phyloP scores from a whole-genome alignment of 1,139 yeast species.

The Pichia cactophila region DNA sequence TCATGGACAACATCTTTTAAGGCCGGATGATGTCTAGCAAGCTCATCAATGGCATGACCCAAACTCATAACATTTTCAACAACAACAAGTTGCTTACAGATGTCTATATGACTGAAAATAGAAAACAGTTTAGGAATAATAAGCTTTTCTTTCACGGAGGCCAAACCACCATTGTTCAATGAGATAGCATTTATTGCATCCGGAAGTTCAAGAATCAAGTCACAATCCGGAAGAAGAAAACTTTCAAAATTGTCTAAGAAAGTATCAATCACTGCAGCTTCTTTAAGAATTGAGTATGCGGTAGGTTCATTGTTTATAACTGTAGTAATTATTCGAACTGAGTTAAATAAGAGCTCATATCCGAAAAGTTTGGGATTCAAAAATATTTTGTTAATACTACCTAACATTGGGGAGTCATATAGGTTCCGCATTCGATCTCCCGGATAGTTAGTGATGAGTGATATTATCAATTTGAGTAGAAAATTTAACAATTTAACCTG shows the following conservation, averaged over 20 bases:
- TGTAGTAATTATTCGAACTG: conserved; percentile 60
- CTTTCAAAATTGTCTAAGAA: conserved; percentile 49
- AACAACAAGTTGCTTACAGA: conserved; percentile 42
- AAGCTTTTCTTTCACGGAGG: conserved; percentile 41
- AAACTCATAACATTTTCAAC: conserved; percentile 39
- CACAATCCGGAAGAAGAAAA: conserved; percentile 50
- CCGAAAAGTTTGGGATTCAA: conserved; percentile 61
- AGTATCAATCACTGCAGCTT: conserved; percentile 65
- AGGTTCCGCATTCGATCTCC: conserved; percentile 82
- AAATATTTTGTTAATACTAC: conserved; percentile 53
- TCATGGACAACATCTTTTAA: conserved; percentile 53
- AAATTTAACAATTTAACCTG: conserved; percentile 56
- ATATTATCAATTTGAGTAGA: conserved; percentile 52
- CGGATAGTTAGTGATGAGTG: conserved; percentile 61
- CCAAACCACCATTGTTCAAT: conserved; percentile 66
- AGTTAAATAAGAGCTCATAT: conserved; percentile 52
- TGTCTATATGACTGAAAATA: conserved; percentile 40
- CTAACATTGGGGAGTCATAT: conserved; percentile 73
- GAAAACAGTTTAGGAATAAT: conserved; percentile 45
- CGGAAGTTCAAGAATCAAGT: conserved; percentile 55
- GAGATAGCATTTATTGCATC: conserved; percentile 81
- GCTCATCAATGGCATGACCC: conserved; percentile 71
- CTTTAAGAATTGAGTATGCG: conserved; percentile 72
- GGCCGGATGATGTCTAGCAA: conserved; percentile 76
- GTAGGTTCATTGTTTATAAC: conserved; percentile 91